Base-by-base conservation (phyloP, 768 basidiomycete genomes). In the Russula sp. region DNA sequence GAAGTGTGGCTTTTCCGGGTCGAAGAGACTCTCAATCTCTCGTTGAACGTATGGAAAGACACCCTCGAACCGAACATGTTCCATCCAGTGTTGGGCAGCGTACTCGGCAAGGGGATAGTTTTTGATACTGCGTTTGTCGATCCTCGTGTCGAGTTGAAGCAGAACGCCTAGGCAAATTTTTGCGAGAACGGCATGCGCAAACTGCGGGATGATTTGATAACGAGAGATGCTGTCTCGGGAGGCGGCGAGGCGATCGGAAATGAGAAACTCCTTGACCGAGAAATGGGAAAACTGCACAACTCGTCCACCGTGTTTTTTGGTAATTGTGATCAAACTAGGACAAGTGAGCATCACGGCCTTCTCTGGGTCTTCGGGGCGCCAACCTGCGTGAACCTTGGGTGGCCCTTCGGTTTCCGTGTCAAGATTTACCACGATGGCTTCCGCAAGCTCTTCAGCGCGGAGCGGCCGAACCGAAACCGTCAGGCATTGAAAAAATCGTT, bases 401-500 rank as follows among this genome's bases (percentile, higher is more conserved):
- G 8, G 32, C 16, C 1, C 32, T 35, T 56, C 54, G 16, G n/a
- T n/a, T n/a, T n/a, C n/a, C n/a, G 41, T 52, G 16, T 29, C 6
- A 39, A 42, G 20, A 45, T 59, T 18, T 29, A 59, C 42, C n/a
- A 41, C 58, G n/a, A 59, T 32, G 10, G 46, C 48, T 46, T 58
- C 47, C 25, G 46, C 57, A 32, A 58, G 57, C 29, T 58, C 57
- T 38, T 59, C 36, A n/a, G 29, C 48, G 22, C 58, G 36, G 36
- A 59, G 49, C 6, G 58, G 58, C 5, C 42, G 46, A 9, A 38
- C 22, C 0, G 49, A 36, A 39, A 59, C 48, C 2, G 48, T 22
- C 38, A 59, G 29, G 32, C 58, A 59, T 42, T 59, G 58, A 32
- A 59, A 59, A 13, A 59, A 18, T 10, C 58, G 49, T 22, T 52